phyloP scores from a whole-genome alignment of 495 filamentous ascomycete species.

The Tuber magnatum region DNA sequence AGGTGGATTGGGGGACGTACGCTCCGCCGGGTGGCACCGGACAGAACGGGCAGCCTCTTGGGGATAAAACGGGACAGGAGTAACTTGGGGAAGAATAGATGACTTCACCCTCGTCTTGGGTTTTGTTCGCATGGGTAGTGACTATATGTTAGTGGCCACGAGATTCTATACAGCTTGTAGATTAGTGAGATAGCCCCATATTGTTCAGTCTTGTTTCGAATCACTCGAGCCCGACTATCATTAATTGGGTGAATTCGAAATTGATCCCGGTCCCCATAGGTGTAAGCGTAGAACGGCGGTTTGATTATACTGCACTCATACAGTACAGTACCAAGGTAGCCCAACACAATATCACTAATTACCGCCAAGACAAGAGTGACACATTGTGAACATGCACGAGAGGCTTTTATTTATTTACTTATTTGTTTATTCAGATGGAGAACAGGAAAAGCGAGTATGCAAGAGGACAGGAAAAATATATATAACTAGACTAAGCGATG shows the following conservation, averaged over 20 bases:
- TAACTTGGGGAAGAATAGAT: no score
- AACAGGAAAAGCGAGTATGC: not conserved
- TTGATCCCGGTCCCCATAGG: not conserved
- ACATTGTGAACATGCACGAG: not conserved
- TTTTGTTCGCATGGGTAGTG: not conserved
- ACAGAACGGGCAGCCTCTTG: no score
- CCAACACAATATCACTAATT: not conserved
- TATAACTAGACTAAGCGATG: not conserved
- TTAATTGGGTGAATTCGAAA: not conserved
- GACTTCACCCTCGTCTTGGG: not conserved
- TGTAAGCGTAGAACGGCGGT: not conserved
- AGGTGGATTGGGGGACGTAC: no score
- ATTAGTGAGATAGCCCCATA: not conserved
- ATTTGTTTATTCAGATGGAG: not conserved
- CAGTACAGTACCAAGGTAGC: not conserved
- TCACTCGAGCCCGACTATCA: not conserved
- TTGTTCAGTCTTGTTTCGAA: not conserved
- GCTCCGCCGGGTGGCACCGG: no score
- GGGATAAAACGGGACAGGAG: no score
- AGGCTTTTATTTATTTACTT: not conserved
- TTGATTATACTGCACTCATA: not conserved
- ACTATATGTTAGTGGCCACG: not conserved
- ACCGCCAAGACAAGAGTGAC: conserved; percentile 1
- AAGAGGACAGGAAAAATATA: not conserved
- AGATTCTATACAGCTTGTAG: not conserved